These are phyloP conservation scores for Polyplosphaeria fusca DNA, from an alignment of 495 filamentous ascomycete genomes.

Conservation along the genomic window DNA sequence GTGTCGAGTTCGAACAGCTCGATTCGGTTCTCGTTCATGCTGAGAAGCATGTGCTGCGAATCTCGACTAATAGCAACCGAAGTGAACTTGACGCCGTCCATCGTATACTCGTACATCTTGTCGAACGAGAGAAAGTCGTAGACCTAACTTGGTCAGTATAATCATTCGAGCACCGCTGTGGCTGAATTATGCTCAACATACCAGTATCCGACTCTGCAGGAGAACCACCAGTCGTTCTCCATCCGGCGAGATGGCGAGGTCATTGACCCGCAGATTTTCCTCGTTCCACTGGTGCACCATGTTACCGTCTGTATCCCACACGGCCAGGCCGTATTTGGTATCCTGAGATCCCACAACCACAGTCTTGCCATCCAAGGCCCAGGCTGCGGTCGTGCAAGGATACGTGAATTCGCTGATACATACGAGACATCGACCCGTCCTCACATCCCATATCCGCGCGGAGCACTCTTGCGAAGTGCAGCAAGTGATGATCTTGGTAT, in stretches of 20 bases:
- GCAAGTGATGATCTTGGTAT: constrained; percentile 78
- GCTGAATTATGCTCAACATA: too few species aligned
- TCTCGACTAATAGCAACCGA: constrained; percentile 79
- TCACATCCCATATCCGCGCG: constrained; percentile 75
- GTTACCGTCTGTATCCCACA: constrained; percentile 63
- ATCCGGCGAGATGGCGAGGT: constrained; percentile 76
- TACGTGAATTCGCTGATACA: constrained; percentile 68
- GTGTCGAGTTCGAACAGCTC: constrained; percentile 73
- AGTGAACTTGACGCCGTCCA: constrained; percentile 62
- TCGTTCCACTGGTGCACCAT: constrained; percentile 57
- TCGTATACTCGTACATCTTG: constrained; percentile 66
- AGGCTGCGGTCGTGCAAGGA: constrained; percentile 80
- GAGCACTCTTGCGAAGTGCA: constrained; percentile 69
- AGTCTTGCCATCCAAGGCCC: constrained; percentile 72
- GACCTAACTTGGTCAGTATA: too few species aligned
- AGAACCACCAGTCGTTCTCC: constrained; percentile 75
- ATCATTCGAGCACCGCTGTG: too few species aligned
- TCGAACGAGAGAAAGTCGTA: constrained; percentile 74
- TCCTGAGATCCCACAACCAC: constrained; percentile 83
- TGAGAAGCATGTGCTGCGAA: constrained; percentile 75
- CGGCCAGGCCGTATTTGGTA: constrained; percentile 58
- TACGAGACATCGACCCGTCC: constrained; percentile 65
- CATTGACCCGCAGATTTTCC: constrained; percentile 73
- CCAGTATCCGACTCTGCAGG: constrained; percentile 65
- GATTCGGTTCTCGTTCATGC: constrained; percentile 70